Base-by-base conservation (phyloP, 257 asterid genomes). In the Ehretia macrophylla region DNA sequence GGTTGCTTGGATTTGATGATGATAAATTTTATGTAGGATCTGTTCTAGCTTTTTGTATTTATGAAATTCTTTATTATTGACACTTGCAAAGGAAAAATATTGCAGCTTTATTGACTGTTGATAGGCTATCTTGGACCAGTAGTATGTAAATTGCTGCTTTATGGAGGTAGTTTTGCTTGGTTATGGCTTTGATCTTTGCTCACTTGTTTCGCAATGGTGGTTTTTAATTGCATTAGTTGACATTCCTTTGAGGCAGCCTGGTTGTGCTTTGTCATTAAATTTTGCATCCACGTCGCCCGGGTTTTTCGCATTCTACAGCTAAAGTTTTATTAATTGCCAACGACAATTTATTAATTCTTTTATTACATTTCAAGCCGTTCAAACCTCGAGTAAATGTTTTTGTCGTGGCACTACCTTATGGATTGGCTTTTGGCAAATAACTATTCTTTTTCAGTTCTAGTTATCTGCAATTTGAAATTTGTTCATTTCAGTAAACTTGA, bases 1-100 rank as follows among this genome's bases (percentile, higher is more conserved):
- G 58, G 48, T 62, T 58, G 38, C 38, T 52, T 22, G 27, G 11
- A 52, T 78, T 68, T 49, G 68, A 66, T 66, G 18, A 52, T 62
- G 87, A 66, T 79, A 68, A 47, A 81, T 65, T 69, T 54, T 53
- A 17, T 44, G 32, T 20, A 52, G 70, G 70, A 68, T 68, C 65
- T 64, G 19, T 49, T 58, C 37, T 58, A 51, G 32, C 47, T 72
- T 64, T n/a, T 8, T 51, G 22, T 46, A 51, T 59, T 8, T 55
- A 45, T 58, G 27, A 37, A 52, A 14, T 76, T 71, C 35, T 59
- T 5, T 73, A 39, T 54, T 55, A 37, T 58, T 39, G 19, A 17
- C 51, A 48, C 56, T n/a, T n/a, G 46, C 48, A 11, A 49, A 0
- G 32, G 56, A 54, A 17, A 68, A 52, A 65, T 61, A n/a, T 57